A percentile compares a stretch with the other conserved stretches of the same genome.
Evolutionary conservation across 1,284 basidiomycete species (phyloP).

Genomic region (Gymnopus androsaceus): DNA sequence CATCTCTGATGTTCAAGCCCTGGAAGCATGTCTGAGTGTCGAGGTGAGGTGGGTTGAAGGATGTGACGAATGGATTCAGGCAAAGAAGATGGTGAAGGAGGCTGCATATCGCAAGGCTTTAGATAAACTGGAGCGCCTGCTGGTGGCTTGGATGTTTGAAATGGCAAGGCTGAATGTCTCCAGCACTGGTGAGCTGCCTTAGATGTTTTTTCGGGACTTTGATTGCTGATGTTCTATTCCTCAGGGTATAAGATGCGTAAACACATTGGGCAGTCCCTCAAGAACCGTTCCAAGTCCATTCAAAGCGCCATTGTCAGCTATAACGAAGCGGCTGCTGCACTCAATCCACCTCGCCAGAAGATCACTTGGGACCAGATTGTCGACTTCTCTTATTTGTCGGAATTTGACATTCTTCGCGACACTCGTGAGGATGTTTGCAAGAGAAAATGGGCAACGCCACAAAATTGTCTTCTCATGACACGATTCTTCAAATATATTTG

Average conservation of each 20-base stretch:
- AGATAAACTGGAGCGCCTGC: neutral
- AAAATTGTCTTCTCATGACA: slow-evolving; percentile 18
- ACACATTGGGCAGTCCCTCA: slow-evolving; percentile 18
- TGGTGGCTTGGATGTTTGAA: neutral
- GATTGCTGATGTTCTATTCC: neutral
- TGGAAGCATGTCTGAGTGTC: too few relatives aligned
- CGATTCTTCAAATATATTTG: slow-evolving; percentile 23
- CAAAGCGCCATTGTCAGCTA: slow-evolving; percentile 15
- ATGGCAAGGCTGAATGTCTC: neutral
- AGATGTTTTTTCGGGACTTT: neutral
- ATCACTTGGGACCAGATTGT: slow-evolving; percentile 24
- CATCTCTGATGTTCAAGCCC: too few relatives aligned
- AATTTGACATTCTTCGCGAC: slow-evolving; percentile 29
- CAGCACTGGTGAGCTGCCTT: slow-evolving; percentile 6
- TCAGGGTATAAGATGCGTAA: slow-evolving; percentile 21
- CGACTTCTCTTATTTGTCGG: slow-evolving; percentile 23
- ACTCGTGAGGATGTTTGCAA: slow-evolving; percentile 22
- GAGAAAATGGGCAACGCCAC: slow-evolving; percentile 22
- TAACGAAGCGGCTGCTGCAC: slow-evolving; percentile 11
- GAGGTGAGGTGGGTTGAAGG: too few relatives aligned
- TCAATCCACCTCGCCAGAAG: neutral
- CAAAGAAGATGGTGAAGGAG: too few relatives aligned
- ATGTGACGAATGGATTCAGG: too few relatives aligned
- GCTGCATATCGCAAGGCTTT: neutral
- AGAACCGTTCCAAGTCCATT: slow-evolving; percentile 16